Evolutionary conservation across 495 filamentous ascomycete genomes (phyloP).

Genomic region (Penicillium maclennaniae): DNA sequence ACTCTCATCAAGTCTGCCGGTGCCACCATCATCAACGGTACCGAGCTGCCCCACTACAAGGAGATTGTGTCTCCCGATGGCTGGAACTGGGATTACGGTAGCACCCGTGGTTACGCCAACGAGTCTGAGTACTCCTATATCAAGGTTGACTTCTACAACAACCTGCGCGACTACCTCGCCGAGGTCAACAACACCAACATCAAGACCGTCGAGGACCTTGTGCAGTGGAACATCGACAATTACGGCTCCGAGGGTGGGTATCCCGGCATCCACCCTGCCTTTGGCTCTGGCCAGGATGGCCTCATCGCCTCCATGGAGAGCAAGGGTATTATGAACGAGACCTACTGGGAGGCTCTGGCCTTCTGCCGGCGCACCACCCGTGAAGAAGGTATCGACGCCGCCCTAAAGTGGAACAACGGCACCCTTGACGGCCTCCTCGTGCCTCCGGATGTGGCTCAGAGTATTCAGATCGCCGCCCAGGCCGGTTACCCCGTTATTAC

Average conservation of each 20-base stretch:
- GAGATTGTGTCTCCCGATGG: constrained; percentile 57
- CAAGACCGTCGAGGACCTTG: constrained; percentile 60
- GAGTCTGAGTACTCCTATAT: constrained; percentile 69
- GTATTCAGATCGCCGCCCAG: constrained; percentile 52
- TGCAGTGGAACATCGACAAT: constrained; percentile 64
- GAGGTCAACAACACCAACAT: constrained; percentile 63
- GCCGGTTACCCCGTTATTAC: constrained; percentile 70
- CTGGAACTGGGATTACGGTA: constrained; percentile 73
- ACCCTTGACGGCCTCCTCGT: constrained; percentile 59
- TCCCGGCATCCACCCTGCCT: constrained; percentile 60
- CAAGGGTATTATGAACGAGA: constrained; percentile 59
- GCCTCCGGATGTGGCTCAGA: constrained; percentile 62
- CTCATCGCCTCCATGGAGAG: constrained; percentile 58
- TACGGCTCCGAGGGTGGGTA: constrained; percentile 65
- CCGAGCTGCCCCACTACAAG: constrained; percentile 60
- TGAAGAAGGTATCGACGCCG: constrained; percentile 65
- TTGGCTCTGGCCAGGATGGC: constrained; percentile 65
- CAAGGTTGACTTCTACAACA: constrained; percentile 76
- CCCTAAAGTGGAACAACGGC: constrained; percentile 47
- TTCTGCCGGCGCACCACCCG: constrained; percentile 57
- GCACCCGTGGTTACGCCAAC: constrained; percentile 58
- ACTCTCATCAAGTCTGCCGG: constrained; percentile 54
- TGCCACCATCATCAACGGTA: constrained; percentile 65
- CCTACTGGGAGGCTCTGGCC: constrained; percentile 59
- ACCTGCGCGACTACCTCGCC: constrained; percentile 61